Base-by-base conservation (phyloP, 1,284 basidiomycete species). In the Malassezia sp. region DNA sequence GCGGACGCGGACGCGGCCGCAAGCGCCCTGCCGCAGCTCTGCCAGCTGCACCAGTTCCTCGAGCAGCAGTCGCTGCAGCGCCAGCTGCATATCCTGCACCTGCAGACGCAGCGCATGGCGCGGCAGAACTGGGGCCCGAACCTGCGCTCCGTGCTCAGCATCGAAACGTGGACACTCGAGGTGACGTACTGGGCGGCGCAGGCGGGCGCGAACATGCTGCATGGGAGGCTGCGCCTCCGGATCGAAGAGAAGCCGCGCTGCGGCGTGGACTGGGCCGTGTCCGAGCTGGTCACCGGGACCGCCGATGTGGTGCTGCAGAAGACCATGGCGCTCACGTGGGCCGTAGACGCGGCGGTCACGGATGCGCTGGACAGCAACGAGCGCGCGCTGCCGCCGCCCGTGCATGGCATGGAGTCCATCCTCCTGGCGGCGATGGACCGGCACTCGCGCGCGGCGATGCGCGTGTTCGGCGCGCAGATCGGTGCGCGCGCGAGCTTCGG, bases 31-130 rank as follows among this genome's bases (percentile, higher is more conserved):
- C 54, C 4, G 57, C 62, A 12, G 35, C 26, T 60, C 3, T 30
- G 51, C 8, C 35, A 56, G 14, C 52, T 65, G 18, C 64, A 58
- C 38, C 45, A 56, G 15, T 57, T 65, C 41, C 40, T 68, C 15
- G 59, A 59, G 37, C 59, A 63, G 45, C 56, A 61, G 18, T 51
- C 67, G 2, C 47, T 67, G 8, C 54, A 64, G 26, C 64, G 67
- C 24, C 65, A 62, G 43, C 53, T 70, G 30, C 59, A 64, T 34
- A 67, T 68, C 29, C 37, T 70, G 21, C 48, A 59, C 15, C 56
- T 56, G 22, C 67, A 70, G 38, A 55, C 61, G 0, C 47, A 56
- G 34, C 55, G 62, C 28, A 51, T 65, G 10, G 40, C 48, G 18
- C 51, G 55, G 1, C 50, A 60, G 27, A 57, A 57, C 17, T 67